These are phyloP conservation scores for Colletotrichum melonis DNA, from an alignment of 2,329 filamentous ascomycete species.

Conservation along the genomic window DNA sequence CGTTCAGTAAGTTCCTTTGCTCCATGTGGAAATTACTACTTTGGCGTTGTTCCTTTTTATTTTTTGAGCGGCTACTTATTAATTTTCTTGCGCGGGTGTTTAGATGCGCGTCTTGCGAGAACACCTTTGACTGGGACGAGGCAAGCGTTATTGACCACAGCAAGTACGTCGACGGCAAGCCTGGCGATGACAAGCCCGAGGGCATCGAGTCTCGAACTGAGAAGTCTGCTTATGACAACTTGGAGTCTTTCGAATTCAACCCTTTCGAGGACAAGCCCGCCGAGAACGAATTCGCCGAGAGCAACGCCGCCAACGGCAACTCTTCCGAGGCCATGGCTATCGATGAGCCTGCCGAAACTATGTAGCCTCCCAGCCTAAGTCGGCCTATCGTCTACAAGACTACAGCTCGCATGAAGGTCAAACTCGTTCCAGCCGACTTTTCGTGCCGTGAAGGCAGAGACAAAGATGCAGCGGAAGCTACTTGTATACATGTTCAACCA, in stretches of 20 bases:
- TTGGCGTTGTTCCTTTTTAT: not conserved
- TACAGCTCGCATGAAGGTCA: not conserved
- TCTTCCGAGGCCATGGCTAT: no score
- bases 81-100: not conserved
- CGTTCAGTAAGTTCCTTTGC: not conserved
- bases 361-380: not conserved
- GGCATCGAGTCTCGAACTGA: no score
- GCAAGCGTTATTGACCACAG: no score
- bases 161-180: no score
- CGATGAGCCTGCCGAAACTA: not conserved
- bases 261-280: no score
- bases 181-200: no score
- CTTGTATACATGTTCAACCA: not conserved
- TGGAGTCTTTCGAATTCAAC: no score
- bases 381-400: not conserved
- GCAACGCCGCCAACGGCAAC: no score
- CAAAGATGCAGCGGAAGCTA: not conserved
- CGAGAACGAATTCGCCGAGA: no score
- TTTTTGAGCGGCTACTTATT: not conserved
- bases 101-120: not conserved
- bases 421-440: not conserved
- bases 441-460: not conserved
- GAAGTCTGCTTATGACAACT: no score
- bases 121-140: not conserved
- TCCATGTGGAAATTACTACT: not conserved